phyloP scores from a whole-genome alignment of 2,329 filamentous ascomycete genomes.

The Colletotrichum tabaci region DNA sequence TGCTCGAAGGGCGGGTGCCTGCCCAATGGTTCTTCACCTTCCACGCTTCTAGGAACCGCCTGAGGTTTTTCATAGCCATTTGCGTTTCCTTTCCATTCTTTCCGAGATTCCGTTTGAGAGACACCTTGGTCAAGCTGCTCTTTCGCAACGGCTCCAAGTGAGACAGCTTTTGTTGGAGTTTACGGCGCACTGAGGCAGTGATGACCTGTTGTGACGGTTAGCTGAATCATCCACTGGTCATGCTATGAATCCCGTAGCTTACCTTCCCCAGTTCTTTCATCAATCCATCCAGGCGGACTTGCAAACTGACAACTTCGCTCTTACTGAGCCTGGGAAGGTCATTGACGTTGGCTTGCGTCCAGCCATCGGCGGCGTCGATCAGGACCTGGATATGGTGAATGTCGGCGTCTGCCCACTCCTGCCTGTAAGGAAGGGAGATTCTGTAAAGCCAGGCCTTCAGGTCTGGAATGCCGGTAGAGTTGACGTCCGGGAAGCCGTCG shows the following conservation, averaged over 20 bases:
- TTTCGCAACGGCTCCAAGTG: no score
- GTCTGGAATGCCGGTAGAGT: conserved; percentile 37
- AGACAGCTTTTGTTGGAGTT: no score
- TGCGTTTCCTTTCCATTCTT: no score
- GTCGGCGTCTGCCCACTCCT: conserved; percentile 28
- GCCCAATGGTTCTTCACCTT: not conserved
- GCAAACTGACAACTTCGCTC: no score
- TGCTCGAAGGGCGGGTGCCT: not conserved
- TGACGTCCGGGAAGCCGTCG: conserved; percentile 18
- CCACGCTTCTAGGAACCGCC: not conserved
- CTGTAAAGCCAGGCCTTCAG: conserved; percentile 35
- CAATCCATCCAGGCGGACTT: no score
- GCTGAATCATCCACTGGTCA: no score
- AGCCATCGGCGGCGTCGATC: conserved; percentile 35
- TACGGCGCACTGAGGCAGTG: no score
- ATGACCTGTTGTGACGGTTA: no score
- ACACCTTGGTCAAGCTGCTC: no score
- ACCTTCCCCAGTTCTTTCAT: no score
- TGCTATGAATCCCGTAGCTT: no score
- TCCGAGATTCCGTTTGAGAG: no score
- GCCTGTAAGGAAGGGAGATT: conserved; percentile 29
- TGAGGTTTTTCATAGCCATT: not conserved
- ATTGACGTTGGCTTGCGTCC: conserved; percentile 2
- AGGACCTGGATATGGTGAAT: conserved; percentile 34
- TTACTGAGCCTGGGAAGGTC: not conserved